These are phyloP conservation scores for Achaetomiella virescens DNA, from an alignment of 495 filamentous ascomycete species.

Conservation along the genomic window DNA sequence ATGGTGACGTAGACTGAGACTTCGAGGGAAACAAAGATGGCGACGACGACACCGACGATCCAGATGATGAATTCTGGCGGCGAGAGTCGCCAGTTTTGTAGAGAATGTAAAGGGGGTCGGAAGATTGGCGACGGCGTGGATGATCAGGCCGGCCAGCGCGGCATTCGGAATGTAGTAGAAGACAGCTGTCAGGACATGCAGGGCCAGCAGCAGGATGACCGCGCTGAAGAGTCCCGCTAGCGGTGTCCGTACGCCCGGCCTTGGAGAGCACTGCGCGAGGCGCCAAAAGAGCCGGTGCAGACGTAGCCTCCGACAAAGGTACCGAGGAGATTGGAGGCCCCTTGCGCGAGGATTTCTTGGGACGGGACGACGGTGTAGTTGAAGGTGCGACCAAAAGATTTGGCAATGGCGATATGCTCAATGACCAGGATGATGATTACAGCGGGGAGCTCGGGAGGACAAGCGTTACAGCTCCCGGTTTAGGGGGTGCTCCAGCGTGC, in stretches of 20 bases:
- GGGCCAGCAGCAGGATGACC: conserved; percentile 28
- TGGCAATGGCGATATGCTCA: conserved; percentile 36
- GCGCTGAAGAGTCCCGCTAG: conserved; percentile 33
- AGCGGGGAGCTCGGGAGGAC: conserved; percentile 15
- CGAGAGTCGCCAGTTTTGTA: conserved; percentile 31
- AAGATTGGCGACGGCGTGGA: conserved; percentile 31
- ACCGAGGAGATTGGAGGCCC: conserved; percentile 30
- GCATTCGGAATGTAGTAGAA: conserved; percentile 35
- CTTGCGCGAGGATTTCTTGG: conserved; percentile 34
- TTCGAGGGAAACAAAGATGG: conserved; percentile 31
- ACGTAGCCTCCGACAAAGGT: conserved; percentile 33
- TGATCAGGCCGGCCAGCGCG: conserved; percentile 31
- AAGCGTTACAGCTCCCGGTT: conserved; percentile 6
- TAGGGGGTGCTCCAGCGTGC: conserved; percentile 9
- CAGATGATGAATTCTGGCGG: conserved; percentile 33
- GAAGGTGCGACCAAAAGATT: conserved; percentile 30
- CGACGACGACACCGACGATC: conserved; percentile 28
- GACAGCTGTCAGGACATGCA: conserved; percentile 29
- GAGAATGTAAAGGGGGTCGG: conserved; percentile 29
- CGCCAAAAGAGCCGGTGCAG: conserved; percentile 32
- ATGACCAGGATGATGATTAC: conserved; percentile 32
- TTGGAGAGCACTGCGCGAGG: conserved; percentile 35
- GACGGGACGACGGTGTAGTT: conserved; percentile 32
- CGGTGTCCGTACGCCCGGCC: conserved; percentile 31
- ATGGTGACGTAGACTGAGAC: conserved; percentile 33